These are phyloP conservation scores for Phytophthora colocasiae DNA, from an alignment of 352 stramenopile genomes.

Conservation along the genomic window DNA sequence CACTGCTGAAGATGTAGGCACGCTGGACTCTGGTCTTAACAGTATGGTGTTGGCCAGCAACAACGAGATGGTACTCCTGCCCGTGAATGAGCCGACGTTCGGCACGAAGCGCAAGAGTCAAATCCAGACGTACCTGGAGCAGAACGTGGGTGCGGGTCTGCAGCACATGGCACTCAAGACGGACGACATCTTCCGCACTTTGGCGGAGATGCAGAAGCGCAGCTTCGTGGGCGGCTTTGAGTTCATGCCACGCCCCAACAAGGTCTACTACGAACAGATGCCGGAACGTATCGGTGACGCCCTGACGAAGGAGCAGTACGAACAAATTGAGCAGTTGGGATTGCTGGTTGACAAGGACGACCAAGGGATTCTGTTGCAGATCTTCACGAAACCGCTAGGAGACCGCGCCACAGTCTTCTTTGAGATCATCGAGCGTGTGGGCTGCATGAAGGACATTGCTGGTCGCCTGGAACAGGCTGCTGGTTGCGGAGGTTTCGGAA, in stretches of 20 bases:
- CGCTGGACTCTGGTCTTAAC: slow-evolving; percentile 95
- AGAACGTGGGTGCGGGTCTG: slow-evolving; percentile 94
- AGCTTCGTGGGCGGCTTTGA: slow-evolving; percentile 81
- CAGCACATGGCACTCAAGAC: slow-evolving; percentile 98
- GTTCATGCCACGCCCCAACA: slow-evolving; percentile 87
- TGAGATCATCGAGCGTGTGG: slow-evolving; percentile 94
- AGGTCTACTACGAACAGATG: slow-evolving; percentile 93
- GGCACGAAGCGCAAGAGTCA: slow-evolving; percentile 94
- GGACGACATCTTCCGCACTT: slow-evolving; percentile 95
- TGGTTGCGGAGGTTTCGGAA: slow-evolving; percentile 90
- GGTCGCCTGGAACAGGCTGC: slow-evolving; percentile 81
- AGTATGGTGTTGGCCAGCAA: slow-evolving; percentile 95
- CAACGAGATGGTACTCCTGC: slow-evolving; percentile 94
- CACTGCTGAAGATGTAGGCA: slow-evolving; percentile 94
- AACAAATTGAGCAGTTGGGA: slow-evolving; percentile 92
- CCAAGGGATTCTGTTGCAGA: slow-evolving; percentile 93
- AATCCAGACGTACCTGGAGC: slow-evolving; percentile 97
- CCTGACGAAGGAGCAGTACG: slow-evolving; percentile 89
- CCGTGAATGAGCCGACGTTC: slow-evolving; percentile 96
- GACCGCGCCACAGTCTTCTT: slow-evolving; percentile 92
- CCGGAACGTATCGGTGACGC: slow-evolving; percentile 78
- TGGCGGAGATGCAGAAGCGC: slow-evolving; percentile 85
- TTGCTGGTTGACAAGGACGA: slow-evolving; percentile 96
- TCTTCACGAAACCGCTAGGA: slow-evolving; percentile 92
- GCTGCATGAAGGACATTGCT: slow-evolving; percentile 81